phyloP scores from a whole-genome alignment of 306 rosid genomes.

The Dalbergia cultrata region DNA sequence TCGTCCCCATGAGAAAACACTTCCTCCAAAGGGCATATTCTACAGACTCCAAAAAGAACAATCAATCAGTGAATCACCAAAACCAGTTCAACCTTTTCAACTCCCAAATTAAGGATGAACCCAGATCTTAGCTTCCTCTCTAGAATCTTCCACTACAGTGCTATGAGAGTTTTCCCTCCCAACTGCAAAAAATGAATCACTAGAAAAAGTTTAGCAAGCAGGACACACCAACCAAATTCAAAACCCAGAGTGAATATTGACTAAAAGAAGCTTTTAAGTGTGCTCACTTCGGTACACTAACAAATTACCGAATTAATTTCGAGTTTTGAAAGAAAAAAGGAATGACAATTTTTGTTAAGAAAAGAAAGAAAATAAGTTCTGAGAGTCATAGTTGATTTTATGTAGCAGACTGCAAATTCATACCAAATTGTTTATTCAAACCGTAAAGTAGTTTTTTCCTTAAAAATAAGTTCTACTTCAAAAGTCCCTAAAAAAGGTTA shows the following conservation, averaged over 20 bases:
- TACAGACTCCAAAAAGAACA: not conserved
- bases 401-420: too few relatives aligned
- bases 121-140: constrained; percentile 24
- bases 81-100: constrained; percentile 31
- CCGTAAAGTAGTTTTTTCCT: too few relatives aligned
- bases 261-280: constrained; percentile 24
- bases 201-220: constrained; percentile 3
- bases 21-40: constrained; percentile 27
- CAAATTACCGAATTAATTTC: too few relatives aligned
- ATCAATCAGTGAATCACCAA: not conserved
- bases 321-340: too few relatives aligned
- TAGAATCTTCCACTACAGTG: constrained; percentile 23
- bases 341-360: too few relatives aligned
- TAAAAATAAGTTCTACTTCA: too few relatives aligned
- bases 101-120: constrained; percentile 30
- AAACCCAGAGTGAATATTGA: not conserved
- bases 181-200: not conserved
- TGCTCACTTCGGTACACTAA: not conserved
- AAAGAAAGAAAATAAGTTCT: too few relatives aligned
- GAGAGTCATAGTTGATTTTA: too few relatives aligned
- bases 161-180: too few relatives aligned
- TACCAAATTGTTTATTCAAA: too few relatives aligned
- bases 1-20: too few relatives aligned
- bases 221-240: constrained; percentile 25
- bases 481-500: too few relatives aligned